Percentiles rank a stretch among this genome's conserved stretches.
These are phyloP conservation scores for Cyclostephanos tholiformis DNA, from an alignment of 108 stramenopile genomes.

Conservation along the genomic window DNA sequence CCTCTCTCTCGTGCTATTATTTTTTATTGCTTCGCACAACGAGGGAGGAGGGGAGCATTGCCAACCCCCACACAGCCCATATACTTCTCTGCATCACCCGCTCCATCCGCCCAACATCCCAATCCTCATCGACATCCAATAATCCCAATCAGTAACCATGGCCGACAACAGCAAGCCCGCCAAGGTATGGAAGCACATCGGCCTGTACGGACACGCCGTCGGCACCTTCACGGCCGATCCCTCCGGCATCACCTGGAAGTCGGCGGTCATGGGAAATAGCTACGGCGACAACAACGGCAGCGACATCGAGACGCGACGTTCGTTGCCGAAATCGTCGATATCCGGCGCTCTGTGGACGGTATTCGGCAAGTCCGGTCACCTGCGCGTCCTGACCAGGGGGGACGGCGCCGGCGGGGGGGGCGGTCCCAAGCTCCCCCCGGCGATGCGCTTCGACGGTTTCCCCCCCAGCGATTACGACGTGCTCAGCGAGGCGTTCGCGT, in stretches of 20 bases:
- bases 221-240: constrained; percentile 75
- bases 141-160: constrained; percentile 1
- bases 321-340: constrained; percentile 51
- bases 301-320: constrained; percentile 50
- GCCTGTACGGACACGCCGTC: constrained; percentile 85
- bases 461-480: constrained; percentile 63
- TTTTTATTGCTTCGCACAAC: too few species aligned
- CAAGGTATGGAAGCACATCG: constrained; percentile 83
- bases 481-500: constrained; percentile 45
- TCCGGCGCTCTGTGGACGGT: constrained; percentile 75
- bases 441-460: constrained; percentile 86
- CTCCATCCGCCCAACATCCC: too few species aligned
- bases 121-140: too few species aligned
- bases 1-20: too few species aligned
- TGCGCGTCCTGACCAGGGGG: constrained; percentile 64
- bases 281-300: constrained; percentile 31
- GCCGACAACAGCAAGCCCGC: background rate
- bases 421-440: constrained; percentile 52
- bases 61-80: too few species aligned
- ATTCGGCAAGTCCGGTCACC: constrained; percentile 76
- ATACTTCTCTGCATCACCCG: too few species aligned
- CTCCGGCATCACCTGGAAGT: constrained; percentile 79
- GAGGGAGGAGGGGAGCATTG: too few species aligned
- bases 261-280: constrained; percentile 53
- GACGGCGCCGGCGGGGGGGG: constrained; percentile 9